phyloP scores from a whole-genome alignment of 768 basidiomycete species.

The Wakefieldia striispora region DNA sequence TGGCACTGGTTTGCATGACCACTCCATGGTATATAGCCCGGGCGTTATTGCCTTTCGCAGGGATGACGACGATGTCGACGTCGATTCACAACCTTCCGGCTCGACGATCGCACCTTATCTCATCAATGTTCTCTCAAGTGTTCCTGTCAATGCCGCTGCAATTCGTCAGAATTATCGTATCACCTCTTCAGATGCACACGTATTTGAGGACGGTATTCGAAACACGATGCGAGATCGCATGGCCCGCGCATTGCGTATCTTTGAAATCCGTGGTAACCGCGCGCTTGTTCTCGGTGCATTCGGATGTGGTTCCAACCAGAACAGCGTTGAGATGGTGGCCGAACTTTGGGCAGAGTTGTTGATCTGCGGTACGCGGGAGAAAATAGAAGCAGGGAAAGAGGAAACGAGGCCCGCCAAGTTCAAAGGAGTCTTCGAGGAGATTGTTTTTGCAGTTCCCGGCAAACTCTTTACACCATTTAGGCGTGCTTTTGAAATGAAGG shows the following conservation, averaged over 20 bases:
- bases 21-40: conserved; percentile 48
- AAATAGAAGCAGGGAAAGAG: conserved; percentile 16
- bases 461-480: conserved; percentile 37
- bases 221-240: conserved; percentile 47
- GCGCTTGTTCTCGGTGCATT: conserved; percentile 44
- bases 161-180: conserved; percentile 39
- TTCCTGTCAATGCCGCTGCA: conserved; percentile 43
- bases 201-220: conserved; percentile 40
- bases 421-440: conserved; percentile 39
- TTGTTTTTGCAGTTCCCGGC: conserved; percentile 44
- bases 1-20: conserved; percentile 44
- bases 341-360: conserved; percentile 47
- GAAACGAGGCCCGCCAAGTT: conserved; percentile 32
- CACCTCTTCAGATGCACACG: conserved; percentile 30
- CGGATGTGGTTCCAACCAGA: conserved; percentile 43
- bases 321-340: conserved; percentile 41
- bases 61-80: conserved; percentile 31
- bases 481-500: conserved; percentile 38
- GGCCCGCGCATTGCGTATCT: conserved; percentile 44
- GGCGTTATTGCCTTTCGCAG: conserved; percentile 42
- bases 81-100: conserved; percentile 8
- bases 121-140: conserved; percentile 40
- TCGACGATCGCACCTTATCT: conserved; percentile 39
- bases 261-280: conserved; percentile 39
- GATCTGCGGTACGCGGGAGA: conserved; percentile 32